Base-by-base conservation (phyloP, 345 rosid genomes). In the Boechera divaricarpa region DNA sequence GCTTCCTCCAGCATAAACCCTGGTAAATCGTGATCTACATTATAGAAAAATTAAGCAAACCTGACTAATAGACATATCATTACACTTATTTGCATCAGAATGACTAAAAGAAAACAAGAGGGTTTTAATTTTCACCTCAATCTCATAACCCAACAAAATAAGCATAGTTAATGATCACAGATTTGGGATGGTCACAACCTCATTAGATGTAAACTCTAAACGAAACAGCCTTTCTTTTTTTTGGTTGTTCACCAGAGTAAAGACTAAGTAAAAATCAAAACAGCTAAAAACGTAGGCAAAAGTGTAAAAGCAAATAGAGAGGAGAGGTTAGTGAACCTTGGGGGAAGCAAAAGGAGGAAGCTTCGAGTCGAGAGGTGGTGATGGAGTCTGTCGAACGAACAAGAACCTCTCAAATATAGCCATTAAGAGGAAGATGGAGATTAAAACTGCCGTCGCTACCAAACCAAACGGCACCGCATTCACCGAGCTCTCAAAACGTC, bases 401-500 rank as follows among this genome's bases (percentile, higher is more conserved):
- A 70, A 36, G 53, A 89, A 89, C 77, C 91, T 88, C 81, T 93
- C 98, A 53, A 93, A 91, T 16, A 93, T 82, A 63, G 96, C 98
- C 82, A 91, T 82, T 67, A 87, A 84, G 38, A 93, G 89, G 84
- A 93, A 93, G 90, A 91, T 87, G 51, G 88, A 86, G 52, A 91
- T 85, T 78, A 91, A 91, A 79, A 90, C 85, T 71, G 92, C 96
- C 10, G 97, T 92, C 11, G 94, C 97, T 24, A 89, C 91, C 74
- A 92, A 87, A 38, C 97, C 91, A 69, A 92, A 91, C 8, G 98
- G 88, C 64, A 93, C 91, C 10, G 98, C 97, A 79, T 88, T 88
- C 29, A 93, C 91, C 11, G 98, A 85, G 85, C 84, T 88, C 77
- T 87, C 92, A 62, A 87, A 85, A 79, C 67, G 81, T 41, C 82